These are phyloP conservation scores for Amaranthus cruentus DNA, from an alignment of 148 eudicot genomes.

Conservation along the genomic window DNA sequence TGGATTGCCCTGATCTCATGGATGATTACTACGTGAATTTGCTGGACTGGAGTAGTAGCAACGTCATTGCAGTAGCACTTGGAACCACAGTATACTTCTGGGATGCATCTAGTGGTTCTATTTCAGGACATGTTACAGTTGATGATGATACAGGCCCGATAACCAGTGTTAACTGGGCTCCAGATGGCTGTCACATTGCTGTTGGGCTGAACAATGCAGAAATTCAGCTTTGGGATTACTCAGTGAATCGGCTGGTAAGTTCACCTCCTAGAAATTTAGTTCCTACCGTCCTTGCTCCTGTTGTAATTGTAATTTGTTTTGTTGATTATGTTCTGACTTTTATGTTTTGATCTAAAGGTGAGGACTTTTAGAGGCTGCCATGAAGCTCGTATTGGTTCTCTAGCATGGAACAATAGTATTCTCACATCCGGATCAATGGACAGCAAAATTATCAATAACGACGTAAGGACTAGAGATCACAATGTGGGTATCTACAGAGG, in stretches of 20 bases:
- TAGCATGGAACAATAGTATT: constrained; percentile 90
- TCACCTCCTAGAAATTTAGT: not conserved
- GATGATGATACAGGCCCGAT: constrained; percentile 86
- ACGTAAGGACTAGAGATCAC: constrained; percentile 61
- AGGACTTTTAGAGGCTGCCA: constrained; percentile 84
- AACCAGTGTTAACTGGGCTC: constrained; percentile 97
- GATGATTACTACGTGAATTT: too few species aligned
- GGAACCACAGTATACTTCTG: constrained; percentile 35
- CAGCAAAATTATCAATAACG: constrained; percentile 68
- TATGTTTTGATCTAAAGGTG: constrained; percentile 35
- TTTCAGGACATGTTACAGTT: constrained; percentile 71
- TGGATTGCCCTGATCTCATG: too few species aligned
- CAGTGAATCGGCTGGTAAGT: constrained; percentile 58
- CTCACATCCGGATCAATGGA: constrained; percentile 93
- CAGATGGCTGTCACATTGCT: constrained; percentile 84
- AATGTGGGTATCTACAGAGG: constrained; percentile 72
- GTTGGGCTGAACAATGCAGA: constrained; percentile 81
- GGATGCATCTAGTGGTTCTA: constrained; percentile 82
- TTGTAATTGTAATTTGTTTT: not conserved
- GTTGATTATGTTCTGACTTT: constrained; percentile 1
- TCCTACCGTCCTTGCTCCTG: not conserved
- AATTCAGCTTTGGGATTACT: constrained; percentile 93
- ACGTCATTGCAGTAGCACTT: too few species aligned
- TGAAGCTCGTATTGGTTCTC: constrained; percentile 65
- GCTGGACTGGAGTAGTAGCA: too few species aligned